Base-by-base conservation (phyloP, 1,139 yeast genomes). In the Kurtzmaniella quercitrusa region DNA sequence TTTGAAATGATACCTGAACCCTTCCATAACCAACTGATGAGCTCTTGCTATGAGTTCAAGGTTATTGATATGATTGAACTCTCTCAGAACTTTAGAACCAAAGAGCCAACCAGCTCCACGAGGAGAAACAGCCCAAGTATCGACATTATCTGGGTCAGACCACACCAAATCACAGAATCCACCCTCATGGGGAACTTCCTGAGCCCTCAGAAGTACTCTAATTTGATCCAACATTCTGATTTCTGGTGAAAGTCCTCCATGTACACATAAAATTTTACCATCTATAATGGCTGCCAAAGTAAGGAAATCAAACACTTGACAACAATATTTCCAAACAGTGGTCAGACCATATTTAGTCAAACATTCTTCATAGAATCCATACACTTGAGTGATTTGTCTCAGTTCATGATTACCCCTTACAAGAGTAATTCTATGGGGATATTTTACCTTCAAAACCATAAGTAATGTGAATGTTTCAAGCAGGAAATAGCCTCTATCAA, bases 101-200 rank as follows among this genome's bases (percentile, higher is more conserved):
- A 73, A 73, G 58, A 76, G 69, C 79, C 86, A 94, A 48, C 98
- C 98, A 41, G 98, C 98, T 57, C 98, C 98, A 68, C 98, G 81
- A 53, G 98, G 98, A 46, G 95, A 85, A 51, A 93, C 82, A 19
- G 96, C 96, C 98, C 98, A 94, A 45, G 94, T 91, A 48, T 89
- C 89, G 52, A 95, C 82, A 59, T 89, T 96, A 60, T 93, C 98
- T 2, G 98, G 98, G 60, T 93, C 98, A 8, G 95, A 85, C 98
- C 98, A 93, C 47, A 93, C 73, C 59, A 93, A 72, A 63, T 93
- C 98, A 68, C 98, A 93, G 96, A 93, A 93, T 43, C 97, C 96
- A 34, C 98, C 98, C 65, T 93, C 98, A 62, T 93, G 98, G 31
- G 98, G 98, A 43, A 93, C 98, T 68, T 93, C 98, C 68, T 93